Evolutionary conservation across 805 yeast genomes (phyloP).

Genomic region (Kluyveromyces dobzhanskii): DNA sequence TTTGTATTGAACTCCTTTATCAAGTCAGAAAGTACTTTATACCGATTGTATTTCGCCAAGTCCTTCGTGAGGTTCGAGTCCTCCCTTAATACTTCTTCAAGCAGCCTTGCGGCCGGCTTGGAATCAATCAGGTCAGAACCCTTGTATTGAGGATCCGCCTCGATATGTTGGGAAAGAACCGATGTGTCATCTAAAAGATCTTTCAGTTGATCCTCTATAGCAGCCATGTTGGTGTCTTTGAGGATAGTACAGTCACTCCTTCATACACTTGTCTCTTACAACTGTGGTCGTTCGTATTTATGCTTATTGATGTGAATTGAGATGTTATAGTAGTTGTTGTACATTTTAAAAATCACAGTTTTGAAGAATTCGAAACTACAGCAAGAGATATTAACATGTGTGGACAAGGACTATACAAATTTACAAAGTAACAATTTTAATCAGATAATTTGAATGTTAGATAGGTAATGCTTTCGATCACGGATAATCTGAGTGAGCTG

Average conservation of each 20-base stretch:
- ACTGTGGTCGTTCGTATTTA: too few species aligned
- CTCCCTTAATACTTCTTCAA: constrained; percentile 9
- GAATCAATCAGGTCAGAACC: not conserved
- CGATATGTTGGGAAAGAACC: constrained; percentile 8
- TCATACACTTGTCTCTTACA: too few species aligned
- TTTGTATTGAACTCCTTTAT: constrained; percentile 24
- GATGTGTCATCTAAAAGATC: constrained; percentile 6
- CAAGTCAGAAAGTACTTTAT: constrained; percentile 16
- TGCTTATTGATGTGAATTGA: too few species aligned
- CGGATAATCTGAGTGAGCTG: constrained; percentile 36
- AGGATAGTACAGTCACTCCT: too few species aligned
- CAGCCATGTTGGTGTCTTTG: not conserved
- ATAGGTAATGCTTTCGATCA: constrained; percentile 33
- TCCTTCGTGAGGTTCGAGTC: constrained; percentile 16
- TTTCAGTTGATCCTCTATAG: constrained; percentile 1
- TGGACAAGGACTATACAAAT: too few species aligned
- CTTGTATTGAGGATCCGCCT: constrained; percentile 18
- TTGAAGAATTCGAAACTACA: too few species aligned
- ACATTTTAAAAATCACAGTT: too few species aligned
- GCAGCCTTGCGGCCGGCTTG: not conserved
- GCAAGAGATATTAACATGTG: too few species aligned
- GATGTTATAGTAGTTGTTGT: too few species aligned
- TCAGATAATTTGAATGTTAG: constrained; percentile 34
- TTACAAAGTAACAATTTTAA: not conserved
- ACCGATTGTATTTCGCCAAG: constrained; percentile 14